Percentiles rank a stretch among this genome's conserved stretches.
phyloP scores from a whole-genome alignment of 1,284 basidiomycete genomes.

The Sporisorium iseilematis-ciliati region DNA sequence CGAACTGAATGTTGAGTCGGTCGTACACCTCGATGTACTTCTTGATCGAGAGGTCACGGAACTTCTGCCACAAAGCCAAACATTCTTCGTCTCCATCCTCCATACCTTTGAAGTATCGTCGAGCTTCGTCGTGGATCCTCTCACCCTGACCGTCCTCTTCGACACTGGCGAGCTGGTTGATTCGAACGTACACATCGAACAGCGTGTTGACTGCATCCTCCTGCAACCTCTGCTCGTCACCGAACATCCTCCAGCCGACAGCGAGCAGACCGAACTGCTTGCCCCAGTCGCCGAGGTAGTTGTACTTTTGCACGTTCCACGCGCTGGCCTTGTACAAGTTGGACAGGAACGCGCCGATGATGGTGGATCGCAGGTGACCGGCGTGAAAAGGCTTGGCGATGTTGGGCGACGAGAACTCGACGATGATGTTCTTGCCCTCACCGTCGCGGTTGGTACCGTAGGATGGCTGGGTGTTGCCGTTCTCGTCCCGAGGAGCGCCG shows the following conservation, averaged over 20 bases:
- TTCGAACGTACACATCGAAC: constrained; percentile 92
- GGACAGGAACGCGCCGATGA: constrained; percentile 92
- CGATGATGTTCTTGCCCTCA: constrained; percentile 70
- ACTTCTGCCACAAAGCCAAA: constrained; percentile 88
- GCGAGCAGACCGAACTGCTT: constrained; percentile 79
- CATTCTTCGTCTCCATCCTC: constrained; percentile 86
- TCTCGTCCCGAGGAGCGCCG: constrained; percentile 50
- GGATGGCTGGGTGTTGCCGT: constrained; percentile 58
- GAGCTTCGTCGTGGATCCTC: constrained; percentile 83
- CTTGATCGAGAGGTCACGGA: constrained; percentile 90
- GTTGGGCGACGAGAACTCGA: constrained; percentile 94
- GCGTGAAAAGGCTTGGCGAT: constrained; percentile 99
- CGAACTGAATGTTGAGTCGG: constrained; percentile 90
- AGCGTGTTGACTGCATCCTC: constrained; percentile 94
- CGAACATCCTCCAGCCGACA: constrained; percentile 91
- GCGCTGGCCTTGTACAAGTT: constrained; percentile 94
- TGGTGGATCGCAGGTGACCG: constrained; percentile 94
- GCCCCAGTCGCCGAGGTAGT: constrained; percentile 78
- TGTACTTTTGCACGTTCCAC: constrained; percentile 90
- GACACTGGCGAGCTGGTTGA: constrained; percentile 82
- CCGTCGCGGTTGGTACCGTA: constrained; percentile 67
- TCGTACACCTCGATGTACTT: constrained; percentile 93
- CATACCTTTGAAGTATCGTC: constrained; percentile 94
- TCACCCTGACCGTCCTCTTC: constrained; percentile 75
- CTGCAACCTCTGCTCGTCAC: constrained; percentile 84